Conservation (phyloP, 2,329 filamentous ascomycete species). For the Sclerotinia spermophila region DNA sequence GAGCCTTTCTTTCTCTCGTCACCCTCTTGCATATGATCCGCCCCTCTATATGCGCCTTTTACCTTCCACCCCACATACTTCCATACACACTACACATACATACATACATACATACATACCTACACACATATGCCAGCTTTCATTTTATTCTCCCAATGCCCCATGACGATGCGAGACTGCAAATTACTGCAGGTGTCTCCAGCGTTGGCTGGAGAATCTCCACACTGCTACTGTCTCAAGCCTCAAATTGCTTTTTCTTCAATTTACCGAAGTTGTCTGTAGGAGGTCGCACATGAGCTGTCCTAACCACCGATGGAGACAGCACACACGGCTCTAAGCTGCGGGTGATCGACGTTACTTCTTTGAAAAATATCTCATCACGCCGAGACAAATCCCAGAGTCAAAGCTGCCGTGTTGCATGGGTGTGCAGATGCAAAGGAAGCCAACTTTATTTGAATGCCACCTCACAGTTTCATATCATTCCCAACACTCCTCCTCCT, state of each 20-base stretch:
- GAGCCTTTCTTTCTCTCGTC: constrained; percentile 23
- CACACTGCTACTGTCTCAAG: constrained; percentile 32
- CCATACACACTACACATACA: constrained; percentile 21
- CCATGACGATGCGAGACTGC: constrained; percentile 32
- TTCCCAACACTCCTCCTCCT: constrained; percentile 19
- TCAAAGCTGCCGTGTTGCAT: constrained; percentile 36
- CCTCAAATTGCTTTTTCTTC: constrained; percentile 31
- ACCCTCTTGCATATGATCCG: constrained; percentile 17
- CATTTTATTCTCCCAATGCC: constrained; percentile 27
- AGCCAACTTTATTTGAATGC: constrained; percentile 32
- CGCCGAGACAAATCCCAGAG: constrained; percentile 36
- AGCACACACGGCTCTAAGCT: constrained; percentile 35
- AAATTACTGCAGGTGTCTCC: constrained; percentile 30
- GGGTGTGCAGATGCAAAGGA: constrained; percentile 34
- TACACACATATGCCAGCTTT: constrained; percentile 30
- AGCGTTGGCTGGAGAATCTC: constrained; percentile 36
- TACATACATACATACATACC: constrained; percentile 22
- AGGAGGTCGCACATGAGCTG: constrained; percentile 34
- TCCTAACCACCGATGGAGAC: constrained; percentile 35
- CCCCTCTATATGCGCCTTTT: constrained; percentile 20
- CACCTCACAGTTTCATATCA: constrained; percentile 34
- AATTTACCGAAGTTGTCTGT: constrained; percentile 28
- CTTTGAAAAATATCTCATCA: constrained; percentile 32
- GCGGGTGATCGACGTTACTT: constrained; percentile 38
- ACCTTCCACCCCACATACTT: constrained; percentile 21